Percentiles rank a stretch among this genome's conserved stretches.
These are phyloP conservation scores for Thermomyces lanuginosus DNA, from an alignment of 2,329 filamentous ascomycete species.

Conservation along the genomic window DNA sequence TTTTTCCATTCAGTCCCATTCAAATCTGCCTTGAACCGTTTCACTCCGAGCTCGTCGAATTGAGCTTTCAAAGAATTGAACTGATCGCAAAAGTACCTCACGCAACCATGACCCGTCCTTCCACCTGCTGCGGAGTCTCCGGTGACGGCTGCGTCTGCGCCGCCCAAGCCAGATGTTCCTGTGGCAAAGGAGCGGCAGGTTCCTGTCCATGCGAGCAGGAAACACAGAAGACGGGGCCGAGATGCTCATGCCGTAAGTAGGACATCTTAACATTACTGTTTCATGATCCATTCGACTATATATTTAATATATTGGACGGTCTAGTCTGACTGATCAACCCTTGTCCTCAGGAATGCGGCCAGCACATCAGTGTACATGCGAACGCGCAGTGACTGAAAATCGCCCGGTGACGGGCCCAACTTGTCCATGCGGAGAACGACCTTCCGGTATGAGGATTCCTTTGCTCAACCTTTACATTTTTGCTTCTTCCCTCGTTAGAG, in stretches of 20 bases:
- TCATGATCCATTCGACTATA: not conserved
- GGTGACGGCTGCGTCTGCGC: conserved; percentile 41
- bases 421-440: conserved; percentile 63
- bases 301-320: not conserved
- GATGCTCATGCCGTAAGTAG: conserved; percentile 62
- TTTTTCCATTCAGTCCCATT: no score
- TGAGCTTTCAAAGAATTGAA: no score
- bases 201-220: conserved; percentile 75
- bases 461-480: no score
- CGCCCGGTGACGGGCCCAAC: conserved; percentile 40
- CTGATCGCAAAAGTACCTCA: no score
- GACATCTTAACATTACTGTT: conserved; percentile 8
- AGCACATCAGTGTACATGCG: conserved; percentile 67
- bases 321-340: conserved; percentile 5
- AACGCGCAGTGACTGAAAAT: conserved; percentile 56
- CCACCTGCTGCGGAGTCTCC: conserved; percentile 44
- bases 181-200: conserved; percentile 72
- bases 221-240: conserved; percentile 53
- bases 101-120: conserved; percentile 9
- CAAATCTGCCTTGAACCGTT: no score
- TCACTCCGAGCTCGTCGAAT: no score
- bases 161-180: conserved; percentile 57
- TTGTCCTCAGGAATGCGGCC: conserved; percentile 47
- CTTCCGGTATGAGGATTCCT: conserved; percentile 52
- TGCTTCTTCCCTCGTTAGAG: no score